These are phyloP conservation scores for Starmerella roubikii DNA, from an alignment of 805 yeast genomes.

Conservation along the genomic window DNA sequence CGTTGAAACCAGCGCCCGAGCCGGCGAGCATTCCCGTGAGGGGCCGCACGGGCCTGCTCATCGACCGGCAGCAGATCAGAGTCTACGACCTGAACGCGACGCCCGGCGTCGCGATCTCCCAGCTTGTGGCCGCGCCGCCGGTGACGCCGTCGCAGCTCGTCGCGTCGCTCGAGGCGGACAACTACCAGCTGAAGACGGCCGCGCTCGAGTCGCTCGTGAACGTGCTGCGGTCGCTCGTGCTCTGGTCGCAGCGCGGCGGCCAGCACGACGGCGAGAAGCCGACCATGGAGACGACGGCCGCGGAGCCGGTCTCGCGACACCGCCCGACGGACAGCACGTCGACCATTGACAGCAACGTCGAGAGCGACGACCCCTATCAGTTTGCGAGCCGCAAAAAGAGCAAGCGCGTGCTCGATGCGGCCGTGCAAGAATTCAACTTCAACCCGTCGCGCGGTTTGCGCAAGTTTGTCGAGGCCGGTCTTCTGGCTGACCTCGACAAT, in stretches of 20 bases:
- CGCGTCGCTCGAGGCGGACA: conserved; percentile 39
- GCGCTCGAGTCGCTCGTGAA: conserved; percentile 72
- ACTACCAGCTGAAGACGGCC: conserved; percentile 70
- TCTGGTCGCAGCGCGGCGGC: conserved; percentile 69
- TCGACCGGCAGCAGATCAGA: conserved; percentile 34
- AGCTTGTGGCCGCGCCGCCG: conserved; percentile 30
- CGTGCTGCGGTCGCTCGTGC: conserved; percentile 61
- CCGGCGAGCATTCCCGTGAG: conserved; percentile 38
- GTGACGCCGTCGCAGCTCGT: conserved; percentile 6
- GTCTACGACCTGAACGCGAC: conserved; percentile 62
- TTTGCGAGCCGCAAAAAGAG: conserved; percentile 74
- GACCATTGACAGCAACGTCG: conserved; percentile 5
- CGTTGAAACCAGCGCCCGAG: conserved; percentile 58
- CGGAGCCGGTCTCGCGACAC: not conserved
- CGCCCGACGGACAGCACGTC: conserved; percentile 2
- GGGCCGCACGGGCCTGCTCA: conserved; percentile 23
- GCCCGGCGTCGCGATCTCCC: conserved; percentile 62
- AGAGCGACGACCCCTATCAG: conserved; percentile 57
- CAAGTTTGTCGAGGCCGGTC: conserved; percentile 45
- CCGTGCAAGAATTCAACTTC: conserved; percentile 64
- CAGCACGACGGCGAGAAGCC: not conserved
- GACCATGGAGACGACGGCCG: not conserved
- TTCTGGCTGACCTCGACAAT: conserved; percentile 40
- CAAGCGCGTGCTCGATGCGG: conserved; percentile 68
- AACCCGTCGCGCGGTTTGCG: conserved; percentile 73